Evolutionary conservation across 2,329 filamentous ascomycete genomes (phyloP), one percentile per base, ranked within the genome.

Genomic region (Clarireedia monteithiana): DNA sequence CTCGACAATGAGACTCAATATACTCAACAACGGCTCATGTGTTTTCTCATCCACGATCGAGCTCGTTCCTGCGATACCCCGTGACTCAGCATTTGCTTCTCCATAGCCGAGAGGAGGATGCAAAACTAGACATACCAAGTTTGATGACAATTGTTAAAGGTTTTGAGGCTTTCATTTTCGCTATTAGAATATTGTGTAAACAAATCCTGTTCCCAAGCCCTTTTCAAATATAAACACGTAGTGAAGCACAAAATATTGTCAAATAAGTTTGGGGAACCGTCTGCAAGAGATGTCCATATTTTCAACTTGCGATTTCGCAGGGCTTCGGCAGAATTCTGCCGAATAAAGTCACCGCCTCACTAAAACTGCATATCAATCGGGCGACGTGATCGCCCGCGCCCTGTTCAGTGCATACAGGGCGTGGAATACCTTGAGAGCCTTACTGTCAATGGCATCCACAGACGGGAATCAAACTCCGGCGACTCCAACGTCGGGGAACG

Each of bases 21-120:
- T 95, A 4, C 91, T 94, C 40, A 99, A 80, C 38, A 96, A 82
- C 3, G 94, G 94, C 69, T 96, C 89, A 73, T 96, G 94, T 23
- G 89, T 95, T 69, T 85, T 88, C 71, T 99, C 94, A 73, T 97
- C 90, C 62, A 99, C 91, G 64, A 99, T 97, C n/a, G 94, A 97
- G 72, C 91, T 96, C 48, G 94, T 97, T 66, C 94, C 94, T 99
- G n/a, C 17, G 12, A 30, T 34, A 49, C 17, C 45, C 52, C 52
- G 52, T 54, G 52, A 54, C 52, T 54, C 36, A 54, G 52, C 34
- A n/a, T 54, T 46, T 24, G 17, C 20, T 46, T 46, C 20, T 20
- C 10, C 10, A 34, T 24, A n/a, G 15, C 7, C 17, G 20, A 27
- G 30, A 5, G 15, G 24, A 40, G 39, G 52, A 34, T 9, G 27